These are phyloP conservation scores for Colletotrichum orbiculare DNA, from an alignment of 2,329 filamentous ascomycete species.

Conservation along the genomic window DNA sequence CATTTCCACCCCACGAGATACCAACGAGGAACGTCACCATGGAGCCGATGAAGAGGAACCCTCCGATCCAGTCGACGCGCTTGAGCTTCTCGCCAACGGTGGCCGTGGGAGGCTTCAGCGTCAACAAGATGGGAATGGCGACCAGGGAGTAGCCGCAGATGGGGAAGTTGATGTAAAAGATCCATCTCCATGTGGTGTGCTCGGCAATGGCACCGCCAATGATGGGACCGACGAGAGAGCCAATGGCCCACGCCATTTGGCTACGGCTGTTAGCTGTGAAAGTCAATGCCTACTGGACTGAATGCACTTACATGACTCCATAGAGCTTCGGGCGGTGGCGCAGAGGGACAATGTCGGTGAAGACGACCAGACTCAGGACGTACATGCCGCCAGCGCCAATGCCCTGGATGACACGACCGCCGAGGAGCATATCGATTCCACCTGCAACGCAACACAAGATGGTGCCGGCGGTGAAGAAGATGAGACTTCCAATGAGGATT, in stretches of 20 bases:
- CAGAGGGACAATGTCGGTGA: constrained; percentile 55
- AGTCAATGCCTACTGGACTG: too few species aligned
- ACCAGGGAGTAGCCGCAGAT: constrained; percentile 53
- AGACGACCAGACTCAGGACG: constrained; percentile 52
- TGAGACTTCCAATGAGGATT: constrained; percentile 47
- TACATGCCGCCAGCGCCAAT: constrained; percentile 55
- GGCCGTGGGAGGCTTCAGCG: constrained; percentile 47
- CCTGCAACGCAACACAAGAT: constrained; percentile 50
- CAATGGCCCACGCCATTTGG: constrained; percentile 52
- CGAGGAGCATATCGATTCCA: constrained; percentile 47
- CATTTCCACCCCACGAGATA: constrained; percentile 59
- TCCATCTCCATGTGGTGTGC: constrained; percentile 57
- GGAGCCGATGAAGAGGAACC: constrained; percentile 55
- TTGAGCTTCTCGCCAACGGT: constrained; percentile 47
- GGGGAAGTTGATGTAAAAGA: constrained; percentile 61
- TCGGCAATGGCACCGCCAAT: constrained; percentile 50
- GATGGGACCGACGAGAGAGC: constrained; percentile 53
- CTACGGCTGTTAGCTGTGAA: constrained; percentile 16
- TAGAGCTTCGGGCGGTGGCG: constrained; percentile 55
- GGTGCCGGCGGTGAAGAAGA: constrained; percentile 56
- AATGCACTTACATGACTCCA: constrained; percentile 47
- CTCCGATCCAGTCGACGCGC: constrained; percentile 59
- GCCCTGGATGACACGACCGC: constrained; percentile 52
- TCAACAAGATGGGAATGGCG: constrained; percentile 54
- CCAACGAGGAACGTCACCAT: constrained; percentile 58